Conservation (phyloP, 257 asterid genomes). For the Solanum virginianum region DNA sequence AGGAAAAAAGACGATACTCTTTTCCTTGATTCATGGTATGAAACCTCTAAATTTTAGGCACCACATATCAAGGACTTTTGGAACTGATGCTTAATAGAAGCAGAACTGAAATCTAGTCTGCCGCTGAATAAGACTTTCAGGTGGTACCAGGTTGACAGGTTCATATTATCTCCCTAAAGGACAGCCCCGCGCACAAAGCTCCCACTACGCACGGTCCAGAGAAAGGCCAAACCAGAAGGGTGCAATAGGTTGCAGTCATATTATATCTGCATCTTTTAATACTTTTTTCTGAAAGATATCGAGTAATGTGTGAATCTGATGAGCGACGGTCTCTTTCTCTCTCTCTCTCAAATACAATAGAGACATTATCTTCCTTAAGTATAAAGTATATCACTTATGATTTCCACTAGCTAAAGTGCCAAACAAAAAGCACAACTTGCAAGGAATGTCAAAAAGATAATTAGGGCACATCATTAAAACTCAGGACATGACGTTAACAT, state of each 20-base stretch:
- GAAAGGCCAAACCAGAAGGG: background rate
- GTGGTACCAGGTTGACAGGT: background rate
- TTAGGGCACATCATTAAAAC: no score
- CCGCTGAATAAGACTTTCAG: background rate
- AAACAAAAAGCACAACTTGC: background rate
- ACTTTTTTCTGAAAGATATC: background rate
- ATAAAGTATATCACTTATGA: background rate
- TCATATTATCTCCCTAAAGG: background rate
- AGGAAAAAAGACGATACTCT: background rate
- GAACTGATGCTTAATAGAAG: background rate
- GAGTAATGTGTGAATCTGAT: background rate
- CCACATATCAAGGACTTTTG: background rate
- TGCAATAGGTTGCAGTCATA: background rate
- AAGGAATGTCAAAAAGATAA: background rate
- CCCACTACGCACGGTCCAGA: background rate
- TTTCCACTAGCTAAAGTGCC: background rate
- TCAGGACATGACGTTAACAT: no score
- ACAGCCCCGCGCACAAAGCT: background rate
- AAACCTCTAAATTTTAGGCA: background rate
- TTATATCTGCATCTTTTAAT: background rate
- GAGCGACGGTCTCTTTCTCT: background rate
- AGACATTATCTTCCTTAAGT: background rate
- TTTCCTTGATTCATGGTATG: background rate
- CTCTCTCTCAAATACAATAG: background rate
- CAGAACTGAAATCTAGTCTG: background rate